phyloP scores from a whole-genome alignment of 2,329 filamentous ascomycete species.

The Scedosporium boydii region DNA sequence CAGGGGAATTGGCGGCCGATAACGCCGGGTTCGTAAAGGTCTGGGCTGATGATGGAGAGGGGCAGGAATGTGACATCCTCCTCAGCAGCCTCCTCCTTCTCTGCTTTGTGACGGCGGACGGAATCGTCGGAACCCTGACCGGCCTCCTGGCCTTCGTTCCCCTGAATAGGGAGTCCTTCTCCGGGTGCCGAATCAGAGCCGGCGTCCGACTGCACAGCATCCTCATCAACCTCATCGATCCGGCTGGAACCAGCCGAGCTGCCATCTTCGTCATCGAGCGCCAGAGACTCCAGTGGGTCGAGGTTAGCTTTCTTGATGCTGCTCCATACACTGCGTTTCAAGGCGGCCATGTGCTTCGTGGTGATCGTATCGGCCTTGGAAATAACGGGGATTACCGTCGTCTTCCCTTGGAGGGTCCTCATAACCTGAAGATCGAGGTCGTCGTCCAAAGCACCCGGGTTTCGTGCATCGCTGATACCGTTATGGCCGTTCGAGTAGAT shows the following conservation, averaged over 20 bases:
- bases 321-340: conserved; percentile 86
- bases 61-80: conserved; percentile 65
- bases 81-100: conserved; percentile 34
- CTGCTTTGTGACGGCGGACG: conserved; percentile 32
- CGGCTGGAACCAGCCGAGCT: conserved; percentile 39
- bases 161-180: conserved; percentile 30
- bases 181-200: conserved; percentile 17
- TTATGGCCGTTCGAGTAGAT: conserved; percentile 41
- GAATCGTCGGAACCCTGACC: conserved; percentile 10
- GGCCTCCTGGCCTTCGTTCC: conserved; percentile 16
- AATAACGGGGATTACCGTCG: conserved; percentile 89
- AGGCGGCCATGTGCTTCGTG: conserved; percentile 81
- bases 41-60: conserved; percentile 87
- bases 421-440: conserved; percentile 86
- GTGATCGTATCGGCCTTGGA: conserved; percentile 96
- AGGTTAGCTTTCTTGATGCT: conserved; percentile 78
- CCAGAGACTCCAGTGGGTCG: conserved; percentile 79
- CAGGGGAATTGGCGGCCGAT: conserved; percentile 87
- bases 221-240: conserved; percentile 49
- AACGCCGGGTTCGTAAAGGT: conserved; percentile 72
- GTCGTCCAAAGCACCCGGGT: conserved; percentile 68
- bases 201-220: conserved; percentile 18
- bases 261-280: conserved; percentile 66
- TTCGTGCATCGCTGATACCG: conserved; percentile 23
- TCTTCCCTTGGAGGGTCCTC: conserved; percentile 81